These are phyloP conservation scores for Linnemannia hyalina DNA, from an alignment of 192 early-diverging fungal genomes.

Conservation along the genomic window DNA sequence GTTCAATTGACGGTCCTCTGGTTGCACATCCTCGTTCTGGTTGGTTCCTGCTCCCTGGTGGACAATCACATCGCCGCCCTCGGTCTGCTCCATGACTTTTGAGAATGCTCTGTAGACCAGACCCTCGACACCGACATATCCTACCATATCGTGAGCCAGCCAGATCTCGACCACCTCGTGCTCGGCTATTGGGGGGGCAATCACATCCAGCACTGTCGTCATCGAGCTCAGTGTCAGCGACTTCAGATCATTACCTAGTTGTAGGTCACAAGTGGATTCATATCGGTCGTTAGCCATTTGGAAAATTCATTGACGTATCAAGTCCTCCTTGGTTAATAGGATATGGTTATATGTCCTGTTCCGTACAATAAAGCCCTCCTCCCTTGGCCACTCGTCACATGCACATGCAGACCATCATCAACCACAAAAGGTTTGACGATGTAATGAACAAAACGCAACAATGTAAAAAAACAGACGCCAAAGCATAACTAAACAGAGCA, in stretches of 20 bases:
- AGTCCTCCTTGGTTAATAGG: background rate
- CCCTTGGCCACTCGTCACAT: background rate
- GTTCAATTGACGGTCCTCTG: constrained; percentile 61
- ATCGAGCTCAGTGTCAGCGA: constrained; percentile 61
- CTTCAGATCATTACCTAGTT: constrained; percentile 63
- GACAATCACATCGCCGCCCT: constrained; percentile 69
- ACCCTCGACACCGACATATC: constrained; percentile 66
- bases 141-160: constrained; percentile 69
- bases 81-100: constrained; percentile 71
- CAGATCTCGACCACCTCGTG: constrained; percentile 73
- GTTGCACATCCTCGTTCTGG: constrained; percentile 37
- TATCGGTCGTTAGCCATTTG: background rate
- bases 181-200: constrained; percentile 71
- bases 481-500: background rate
- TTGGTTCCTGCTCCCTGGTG: constrained; percentile 55
- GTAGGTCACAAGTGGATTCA: background rate
- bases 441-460: background rate
- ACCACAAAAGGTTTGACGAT: background rate
- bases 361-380: no score
- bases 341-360: no score
- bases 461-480: background rate
- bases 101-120: constrained; percentile 68
- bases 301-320: background rate
- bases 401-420: constrained; percentile 2
- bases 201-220: constrained; percentile 66